Percentiles rank a stretch among this genome's conserved stretches.
Evolutionary conservation across 768 basidiomycete genomes (phyloP).

Genomic region (Crepidotus variabilis): DNA sequence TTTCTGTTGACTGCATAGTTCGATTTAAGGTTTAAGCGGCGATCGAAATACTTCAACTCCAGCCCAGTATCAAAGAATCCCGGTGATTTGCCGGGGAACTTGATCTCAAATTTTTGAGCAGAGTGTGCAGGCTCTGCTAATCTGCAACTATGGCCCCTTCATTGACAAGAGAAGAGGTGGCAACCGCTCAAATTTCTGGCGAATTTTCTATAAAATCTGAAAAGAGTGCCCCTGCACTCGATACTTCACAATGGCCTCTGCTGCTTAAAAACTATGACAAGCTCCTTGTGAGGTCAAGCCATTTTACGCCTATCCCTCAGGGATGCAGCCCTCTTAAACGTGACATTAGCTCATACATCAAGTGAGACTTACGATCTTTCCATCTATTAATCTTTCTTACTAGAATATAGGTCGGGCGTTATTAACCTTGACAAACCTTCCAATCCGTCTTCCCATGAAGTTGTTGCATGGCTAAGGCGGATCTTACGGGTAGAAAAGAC

Average conservation of each 20-base stretch:
- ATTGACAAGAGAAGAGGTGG: slow-evolving; percentile 65
- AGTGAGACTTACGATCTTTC: slow-evolving; percentile 41
- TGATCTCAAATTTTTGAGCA: slow-evolving; percentile 12
- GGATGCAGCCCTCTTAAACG: slow-evolving; percentile 95
- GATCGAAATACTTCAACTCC: slow-evolving; percentile 2
- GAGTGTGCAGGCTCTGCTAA: not conserved
- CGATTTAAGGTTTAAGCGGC: slow-evolving; percentile 30
- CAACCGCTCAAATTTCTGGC: slow-evolving; percentile 67
- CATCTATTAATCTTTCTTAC: slow-evolving; percentile 7
- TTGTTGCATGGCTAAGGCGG: slow-evolving; percentile 97
- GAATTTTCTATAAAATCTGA: slow-evolving; percentile 86
- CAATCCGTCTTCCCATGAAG: slow-evolving; percentile 98
- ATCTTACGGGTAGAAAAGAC: slow-evolving; percentile 97
- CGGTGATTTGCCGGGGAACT: not conserved
- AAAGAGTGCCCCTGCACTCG: slow-evolving; percentile 65
- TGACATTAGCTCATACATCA: slow-evolving; percentile 88
- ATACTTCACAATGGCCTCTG: slow-evolving; percentile 97
- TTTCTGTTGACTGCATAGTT: slow-evolving; percentile 53
- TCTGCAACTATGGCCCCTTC: slow-evolving; percentile 38
- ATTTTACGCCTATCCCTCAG: slow-evolving; percentile 96
- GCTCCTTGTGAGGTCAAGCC: slow-evolving; percentile 87
- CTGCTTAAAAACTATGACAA: slow-evolving; percentile 99
- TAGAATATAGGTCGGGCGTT: slow-evolving; percentile 77
- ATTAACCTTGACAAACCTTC: slow-evolving; percentile 99
- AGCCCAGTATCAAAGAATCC: not conserved